A percentile compares a stretch with the other conserved stretches of the same genome.
Conservation (phyloP, 2,329 filamentous ascomycete species). For the Paraphoma chrysanthemicola region DNA sequence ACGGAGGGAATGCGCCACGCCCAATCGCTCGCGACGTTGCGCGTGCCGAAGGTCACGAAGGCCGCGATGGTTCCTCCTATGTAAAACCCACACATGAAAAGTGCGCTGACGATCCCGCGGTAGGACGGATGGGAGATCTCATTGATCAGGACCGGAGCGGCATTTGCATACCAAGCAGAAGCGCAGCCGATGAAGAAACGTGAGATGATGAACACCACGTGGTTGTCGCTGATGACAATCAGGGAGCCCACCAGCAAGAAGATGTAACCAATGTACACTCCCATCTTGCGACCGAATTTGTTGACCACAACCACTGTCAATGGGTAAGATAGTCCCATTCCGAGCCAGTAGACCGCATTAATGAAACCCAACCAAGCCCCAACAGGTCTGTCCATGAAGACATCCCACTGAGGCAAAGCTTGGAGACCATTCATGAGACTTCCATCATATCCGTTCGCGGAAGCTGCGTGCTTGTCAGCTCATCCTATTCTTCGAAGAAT, state of each 20-base stretch:
- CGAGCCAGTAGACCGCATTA: constrained; percentile 17
- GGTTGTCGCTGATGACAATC: constrained; percentile 33
- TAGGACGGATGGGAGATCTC: constrained; percentile 53
- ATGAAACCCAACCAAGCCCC: constrained; percentile 12
- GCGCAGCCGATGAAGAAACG: constrained; percentile 48
- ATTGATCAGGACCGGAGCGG: constrained; percentile 48
- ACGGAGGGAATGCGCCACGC: constrained; percentile 55
- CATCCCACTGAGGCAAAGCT: constrained; percentile 21
- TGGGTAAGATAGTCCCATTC: constrained; percentile 35
- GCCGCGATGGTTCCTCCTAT: constrained; percentile 50
- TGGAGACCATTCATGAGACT: constrained; percentile 38
- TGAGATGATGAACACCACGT: constrained; percentile 46
- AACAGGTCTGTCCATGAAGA: constrained; percentile 23
- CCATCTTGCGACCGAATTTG: constrained; percentile 43
- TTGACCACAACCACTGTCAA: constrained; percentile 42
- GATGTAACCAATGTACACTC: constrained; percentile 41
- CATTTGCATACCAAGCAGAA: constrained; percentile 40
- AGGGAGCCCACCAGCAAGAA: constrained; percentile 39
- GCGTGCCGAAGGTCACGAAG: constrained; percentile 57
- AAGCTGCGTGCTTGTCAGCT: constrained; percentile 4
- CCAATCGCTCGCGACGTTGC: constrained; percentile 43
- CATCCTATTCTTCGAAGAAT: no score
- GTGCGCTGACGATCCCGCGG: constrained; percentile 41
- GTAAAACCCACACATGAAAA: constrained; percentile 49
- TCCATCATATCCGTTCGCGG: constrained; percentile 38